Conservation (phyloP, 2,329 filamentous ascomycete species). For the Akanthomyces dipterigenus region DNA sequence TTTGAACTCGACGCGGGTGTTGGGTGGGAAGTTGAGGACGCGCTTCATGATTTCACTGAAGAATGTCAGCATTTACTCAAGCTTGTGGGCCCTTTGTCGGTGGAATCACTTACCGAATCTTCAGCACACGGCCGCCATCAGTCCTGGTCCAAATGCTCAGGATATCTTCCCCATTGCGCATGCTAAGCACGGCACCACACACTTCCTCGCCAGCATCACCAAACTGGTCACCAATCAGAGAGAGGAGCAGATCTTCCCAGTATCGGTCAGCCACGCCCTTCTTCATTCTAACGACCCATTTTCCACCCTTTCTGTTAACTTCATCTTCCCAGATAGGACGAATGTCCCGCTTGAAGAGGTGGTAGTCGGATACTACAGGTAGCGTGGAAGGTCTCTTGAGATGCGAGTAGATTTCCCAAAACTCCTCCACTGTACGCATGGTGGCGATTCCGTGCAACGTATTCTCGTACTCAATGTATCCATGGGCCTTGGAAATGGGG, state of each 20-base stretch:
- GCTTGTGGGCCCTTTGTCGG: too few species aligned
- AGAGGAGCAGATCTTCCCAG: slow-evolving; percentile 90
- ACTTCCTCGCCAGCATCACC: slow-evolving; percentile 88
- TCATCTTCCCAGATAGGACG: slow-evolving; percentile 98
- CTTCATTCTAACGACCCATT: slow-evolving; percentile 95
- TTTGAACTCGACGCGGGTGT: slow-evolving; percentile 92
- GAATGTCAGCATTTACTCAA: not conserved
- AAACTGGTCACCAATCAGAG: slow-evolving; percentile 91
- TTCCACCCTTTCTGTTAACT: slow-evolving; percentile 90
- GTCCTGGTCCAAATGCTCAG: slow-evolving; percentile 96
- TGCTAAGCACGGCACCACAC: slow-evolving; percentile 88
- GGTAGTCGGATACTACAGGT: slow-evolving; percentile 92
- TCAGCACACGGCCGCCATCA: slow-evolving; percentile 87
- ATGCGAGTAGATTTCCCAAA: slow-evolving; percentile 83
- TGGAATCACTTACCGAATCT: slow-evolving; percentile 67
- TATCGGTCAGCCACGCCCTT: slow-evolving; percentile 95
- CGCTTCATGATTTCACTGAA: slow-evolving; percentile 87
- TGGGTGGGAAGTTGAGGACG: slow-evolving; percentile 74
- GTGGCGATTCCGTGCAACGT: slow-evolving; percentile 81
- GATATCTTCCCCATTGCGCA: slow-evolving; percentile 92
- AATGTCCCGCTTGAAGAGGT: slow-evolving; percentile 95
- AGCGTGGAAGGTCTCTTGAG: slow-evolving; percentile 82
- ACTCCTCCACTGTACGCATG: slow-evolving; percentile 79
- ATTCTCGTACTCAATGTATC: slow-evolving; percentile 87
- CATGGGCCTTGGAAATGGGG: slow-evolving; percentile 90